Conservation (phyloP, 345 rosid genomes). For the Dimocarpus longan region DNA sequence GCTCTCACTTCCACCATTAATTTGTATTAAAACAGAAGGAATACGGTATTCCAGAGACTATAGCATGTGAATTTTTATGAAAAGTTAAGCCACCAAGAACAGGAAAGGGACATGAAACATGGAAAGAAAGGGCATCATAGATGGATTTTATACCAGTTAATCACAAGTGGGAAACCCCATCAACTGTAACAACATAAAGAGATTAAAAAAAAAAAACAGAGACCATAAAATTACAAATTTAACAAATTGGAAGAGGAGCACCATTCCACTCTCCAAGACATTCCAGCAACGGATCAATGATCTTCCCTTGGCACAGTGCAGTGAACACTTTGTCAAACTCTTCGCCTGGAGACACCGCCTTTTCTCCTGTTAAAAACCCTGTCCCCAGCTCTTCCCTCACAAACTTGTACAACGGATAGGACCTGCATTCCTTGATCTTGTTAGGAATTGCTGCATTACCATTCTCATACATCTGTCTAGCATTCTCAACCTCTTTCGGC, state of each 20-base stretch:
- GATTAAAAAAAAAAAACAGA: neutral
- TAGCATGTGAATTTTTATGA: too few relatives aligned
- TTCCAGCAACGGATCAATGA: slow-evolving; percentile 65
- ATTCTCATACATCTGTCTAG: slow-evolving; percentile 45
- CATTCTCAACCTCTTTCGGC: slow-evolving; percentile 66
- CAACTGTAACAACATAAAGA: neutral
- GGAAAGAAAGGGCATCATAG: neutral
- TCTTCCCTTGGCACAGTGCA: slow-evolving; percentile 68
- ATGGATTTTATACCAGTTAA: slow-evolving; percentile 11
- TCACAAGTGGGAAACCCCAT: neutral
- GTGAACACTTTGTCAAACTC: slow-evolving; percentile 72
- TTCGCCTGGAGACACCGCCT: slow-evolving; percentile 65
- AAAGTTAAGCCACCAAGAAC: too few relatives aligned
- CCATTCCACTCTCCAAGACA: slow-evolving; percentile 75
- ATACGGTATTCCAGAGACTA: too few relatives aligned
- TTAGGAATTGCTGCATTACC: slow-evolving; percentile 53
- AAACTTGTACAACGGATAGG: slow-evolving; percentile 70
- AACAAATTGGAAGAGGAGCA: slow-evolving; percentile 51
- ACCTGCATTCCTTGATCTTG: slow-evolving; percentile 70
- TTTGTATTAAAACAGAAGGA: too few relatives aligned
- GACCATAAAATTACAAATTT: neutral
- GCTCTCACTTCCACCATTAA: too few relatives aligned
- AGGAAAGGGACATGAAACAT: neutral
- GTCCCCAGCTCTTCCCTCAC: slow-evolving; percentile 63
- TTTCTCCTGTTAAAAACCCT: slow-evolving; percentile 59